Percentiles rank a stretch among this genome's conserved stretches.
These are phyloP conservation scores for Apium graveolens DNA, from an alignment of 129 eudicot genomes.

Conservation along the genomic window DNA sequence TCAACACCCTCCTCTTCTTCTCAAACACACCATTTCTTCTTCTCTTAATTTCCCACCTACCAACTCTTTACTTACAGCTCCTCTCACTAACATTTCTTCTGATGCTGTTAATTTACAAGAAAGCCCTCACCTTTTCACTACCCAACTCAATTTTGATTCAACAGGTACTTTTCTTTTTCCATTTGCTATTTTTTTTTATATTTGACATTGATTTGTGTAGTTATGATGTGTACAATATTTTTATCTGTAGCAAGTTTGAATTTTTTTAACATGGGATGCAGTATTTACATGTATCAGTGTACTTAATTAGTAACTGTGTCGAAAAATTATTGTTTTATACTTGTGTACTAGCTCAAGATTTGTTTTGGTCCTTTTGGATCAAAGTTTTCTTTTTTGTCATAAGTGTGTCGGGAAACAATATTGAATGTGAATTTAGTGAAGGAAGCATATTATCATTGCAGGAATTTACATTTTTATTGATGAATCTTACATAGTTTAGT, in stretches of 20 bases:
- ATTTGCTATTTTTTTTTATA: not conserved
- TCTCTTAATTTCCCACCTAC: conserved; percentile 1
- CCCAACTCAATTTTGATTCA: not conserved
- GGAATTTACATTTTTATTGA: not conserved
- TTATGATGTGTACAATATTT: not conserved
- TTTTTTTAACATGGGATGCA: not conserved
- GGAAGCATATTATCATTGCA: not conserved
- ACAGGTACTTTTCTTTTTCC: not conserved
- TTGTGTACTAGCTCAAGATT: not conserved
- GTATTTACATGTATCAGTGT: not conserved
- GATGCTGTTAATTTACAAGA: not conserved
- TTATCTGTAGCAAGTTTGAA: not conserved
- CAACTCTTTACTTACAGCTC: not conserved
- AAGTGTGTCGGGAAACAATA: not conserved
- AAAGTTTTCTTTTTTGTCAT: not conserved
- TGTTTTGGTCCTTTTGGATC: not conserved
- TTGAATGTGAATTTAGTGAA: not conserved
- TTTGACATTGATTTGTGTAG: not conserved
- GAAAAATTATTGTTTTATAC: not conserved
- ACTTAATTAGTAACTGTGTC: not conserved
- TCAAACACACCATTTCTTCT: not conserved
- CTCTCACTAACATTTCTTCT: not conserved
- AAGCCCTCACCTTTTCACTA: not conserved
- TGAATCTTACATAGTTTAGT: not conserved
- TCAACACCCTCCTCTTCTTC: conserved; percentile 4